Base-by-base conservation (phyloP, 768 basidiomycete species). In the Mycena filopes region DNA sequence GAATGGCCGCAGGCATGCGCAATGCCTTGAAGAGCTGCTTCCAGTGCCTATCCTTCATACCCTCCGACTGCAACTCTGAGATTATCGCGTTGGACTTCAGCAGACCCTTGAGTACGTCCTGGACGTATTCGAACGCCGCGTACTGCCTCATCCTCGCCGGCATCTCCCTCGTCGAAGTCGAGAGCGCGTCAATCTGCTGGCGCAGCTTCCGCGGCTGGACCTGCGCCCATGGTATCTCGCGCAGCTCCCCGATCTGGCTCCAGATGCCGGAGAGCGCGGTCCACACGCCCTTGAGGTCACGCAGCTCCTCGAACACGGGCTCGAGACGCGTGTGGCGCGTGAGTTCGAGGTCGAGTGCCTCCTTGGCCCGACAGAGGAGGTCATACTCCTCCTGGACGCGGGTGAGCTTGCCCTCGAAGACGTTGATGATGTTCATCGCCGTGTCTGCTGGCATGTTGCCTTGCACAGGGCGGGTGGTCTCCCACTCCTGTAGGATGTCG, bases 91-190 rank as follows among this genome's bases (percentile, higher is more conserved):
- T 99, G 40, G 93, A 90, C 80, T 98, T 99, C 69, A 98, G 85
- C 50, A 96, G 82, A 15, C 89, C 87, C 47, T 92, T 87, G 57
- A 99, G 83, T 23, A 91, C 86, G 45, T 99, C 97, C 74, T 99
- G 96, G 2, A 99, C 95, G 76, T 94, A 96, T 82, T 99, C 98
- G 74, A 98, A 99, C 0, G 98, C 98, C 11, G 96, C 94, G 76
- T 99, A 99, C 75, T 99, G 98, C 56, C 98, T 87, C 98, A 99
- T 99, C 65, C 96, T 85, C 40, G 94, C 97, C 1, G 98, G 98
- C 97, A 99, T 98, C 50, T 99, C 97, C 81, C 96, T 94, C 25
- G 97, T 98, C n/a, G 95, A 95, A 26, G 87, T 83, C 55, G 99
- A 79, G 48, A 99, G 84, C n/a, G 87, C 89, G 72, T 99, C 97